These are phyloP conservation scores for Escallonia herrerae DNA, from an alignment of 129 eudicot species.

Conservation along the genomic window DNA sequence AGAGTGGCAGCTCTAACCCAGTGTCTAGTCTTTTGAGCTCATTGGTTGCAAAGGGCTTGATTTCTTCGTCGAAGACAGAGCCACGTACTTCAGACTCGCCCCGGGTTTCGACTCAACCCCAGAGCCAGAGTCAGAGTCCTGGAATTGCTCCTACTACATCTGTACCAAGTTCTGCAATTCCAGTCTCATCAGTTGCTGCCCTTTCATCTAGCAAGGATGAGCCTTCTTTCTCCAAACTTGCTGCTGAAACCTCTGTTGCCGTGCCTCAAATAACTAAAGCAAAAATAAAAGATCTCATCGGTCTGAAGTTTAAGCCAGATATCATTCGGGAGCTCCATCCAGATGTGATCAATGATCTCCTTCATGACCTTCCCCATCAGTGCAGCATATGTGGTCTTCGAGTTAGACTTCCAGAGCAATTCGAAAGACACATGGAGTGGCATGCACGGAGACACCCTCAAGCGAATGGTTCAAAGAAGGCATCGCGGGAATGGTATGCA, in stretches of 20 bases:
- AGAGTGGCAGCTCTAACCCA: slow-evolving; percentile 31
- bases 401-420: slow-evolving; percentile 51
- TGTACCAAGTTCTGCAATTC: slow-evolving; percentile 23
- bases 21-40: slow-evolving; percentile 71
- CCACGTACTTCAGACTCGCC: slow-evolving; percentile 16
- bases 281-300: slow-evolving; percentile 51
- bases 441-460: slow-evolving; percentile 37
- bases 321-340: slow-evolving; percentile 62
- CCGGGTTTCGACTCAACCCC: slow-evolving; percentile 11
- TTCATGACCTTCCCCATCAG: slow-evolving; percentile 58
- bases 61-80: slow-evolving; percentile 54
- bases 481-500: slow-evolving; percentile 67
- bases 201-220: slow-evolving; percentile 20
- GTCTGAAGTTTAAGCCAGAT: slow-evolving; percentile 73
- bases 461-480: slow-evolving; percentile 12
- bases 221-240: slow-evolving; percentile 21
- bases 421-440: slow-evolving; percentile 76
- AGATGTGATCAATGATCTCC: slow-evolving; percentile 50
- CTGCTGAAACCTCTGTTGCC: slow-evolving; percentile 11
- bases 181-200: slow-evolving; percentile 12
- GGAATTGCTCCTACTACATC: slow-evolving; percentile 19
- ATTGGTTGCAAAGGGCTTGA: slow-evolving; percentile 75
- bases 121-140: slow-evolving; percentile 22
- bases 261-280: slow-evolving; percentile 19
- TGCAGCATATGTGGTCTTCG: slow-evolving; percentile 68